Conservation (phyloP, 1,139 yeast genomes). For the Yamadazyma sp. region DNA sequence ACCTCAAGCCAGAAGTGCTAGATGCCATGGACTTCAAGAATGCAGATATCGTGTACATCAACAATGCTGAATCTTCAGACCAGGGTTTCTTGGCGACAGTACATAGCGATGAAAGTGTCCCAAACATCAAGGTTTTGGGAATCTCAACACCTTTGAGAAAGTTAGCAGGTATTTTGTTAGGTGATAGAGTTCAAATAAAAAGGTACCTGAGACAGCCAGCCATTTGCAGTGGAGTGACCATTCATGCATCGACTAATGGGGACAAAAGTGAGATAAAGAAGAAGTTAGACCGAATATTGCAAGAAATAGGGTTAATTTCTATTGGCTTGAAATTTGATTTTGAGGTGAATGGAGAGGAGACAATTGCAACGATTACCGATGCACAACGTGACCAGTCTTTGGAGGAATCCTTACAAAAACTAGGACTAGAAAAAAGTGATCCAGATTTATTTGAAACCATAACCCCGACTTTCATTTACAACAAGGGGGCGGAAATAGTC, state of each 20-base stretch:
- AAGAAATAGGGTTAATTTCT: slow-evolving; percentile 53
- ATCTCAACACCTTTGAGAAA: slow-evolving; percentile 51
- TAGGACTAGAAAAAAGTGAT: slow-evolving; percentile 21
- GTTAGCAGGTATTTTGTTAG: slow-evolving; percentile 61
- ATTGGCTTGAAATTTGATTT: slow-evolving; percentile 47
- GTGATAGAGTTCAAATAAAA: slow-evolving; percentile 63
- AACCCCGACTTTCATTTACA: slow-evolving; percentile 49
- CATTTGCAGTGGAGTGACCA: slow-evolving; percentile 35
- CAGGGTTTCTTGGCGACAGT: slow-evolving; percentile 49
- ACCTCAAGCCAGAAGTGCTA: slow-evolving; percentile 52
- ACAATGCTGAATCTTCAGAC: slow-evolving; percentile 45
- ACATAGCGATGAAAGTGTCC: slow-evolving; percentile 36
- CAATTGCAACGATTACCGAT: slow-evolving; percentile 22
- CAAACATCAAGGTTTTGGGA: slow-evolving; percentile 54
- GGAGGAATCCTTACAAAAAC: slow-evolving; percentile 25
- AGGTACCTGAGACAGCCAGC: slow-evolving; percentile 51
- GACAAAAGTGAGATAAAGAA: slow-evolving; percentile 8
- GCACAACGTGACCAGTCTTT: slow-evolving; percentile 18
- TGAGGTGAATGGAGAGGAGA: slow-evolving; percentile 9
- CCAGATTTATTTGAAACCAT: slow-evolving; percentile 20
- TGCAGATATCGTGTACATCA: slow-evolving; percentile 56
- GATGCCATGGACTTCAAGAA: slow-evolving; percentile 51
- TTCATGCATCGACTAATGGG: slow-evolving; percentile 11
- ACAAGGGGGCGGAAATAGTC: slow-evolving; percentile 36
- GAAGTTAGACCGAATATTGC: slow-evolving; percentile 38